Conservation (phyloP, 1,139 yeast genomes). For the Komagataea norvegica region DNA sequence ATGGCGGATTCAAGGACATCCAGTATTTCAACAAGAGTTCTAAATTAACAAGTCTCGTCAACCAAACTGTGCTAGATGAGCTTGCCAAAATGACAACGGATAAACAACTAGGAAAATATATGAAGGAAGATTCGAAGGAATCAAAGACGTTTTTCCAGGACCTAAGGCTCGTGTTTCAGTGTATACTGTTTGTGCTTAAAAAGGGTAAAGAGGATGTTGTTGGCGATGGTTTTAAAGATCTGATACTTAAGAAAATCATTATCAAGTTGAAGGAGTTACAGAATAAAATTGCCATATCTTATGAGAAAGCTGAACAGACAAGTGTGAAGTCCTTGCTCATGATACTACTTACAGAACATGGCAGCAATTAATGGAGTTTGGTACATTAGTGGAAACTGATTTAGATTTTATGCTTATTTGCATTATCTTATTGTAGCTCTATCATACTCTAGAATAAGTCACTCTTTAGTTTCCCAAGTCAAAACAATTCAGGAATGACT, state of each 20-base stretch:
- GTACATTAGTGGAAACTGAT: neutral
- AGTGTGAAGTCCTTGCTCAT: conserved; percentile 7
- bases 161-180: conserved; percentile 7
- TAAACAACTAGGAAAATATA: neutral
- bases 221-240: neutral
- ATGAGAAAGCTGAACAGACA: conserved; percentile 8
- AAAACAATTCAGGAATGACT: conserved; percentile 47
- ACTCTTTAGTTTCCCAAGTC: conserved; percentile 1
- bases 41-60: conserved; percentile 1
- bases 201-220: neutral
- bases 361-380: neutral
- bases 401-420: too few relatives aligned
- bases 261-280: conserved; percentile 5
- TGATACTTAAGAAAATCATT: neutral
- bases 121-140: neutral
- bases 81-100: neutral
- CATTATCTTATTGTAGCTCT: neutral
- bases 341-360: neutral
- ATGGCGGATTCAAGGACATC: neutral
- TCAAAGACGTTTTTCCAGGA: conserved; percentile 2
- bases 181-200: neutral
- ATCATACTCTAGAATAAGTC: neutral
- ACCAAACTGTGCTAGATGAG: neutral
- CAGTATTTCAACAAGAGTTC: neutral
- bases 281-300: conserved; percentile 4